Evolutionary conservation across 106 monocot species (phyloP).

Genomic region (Allium sativum): DNA sequence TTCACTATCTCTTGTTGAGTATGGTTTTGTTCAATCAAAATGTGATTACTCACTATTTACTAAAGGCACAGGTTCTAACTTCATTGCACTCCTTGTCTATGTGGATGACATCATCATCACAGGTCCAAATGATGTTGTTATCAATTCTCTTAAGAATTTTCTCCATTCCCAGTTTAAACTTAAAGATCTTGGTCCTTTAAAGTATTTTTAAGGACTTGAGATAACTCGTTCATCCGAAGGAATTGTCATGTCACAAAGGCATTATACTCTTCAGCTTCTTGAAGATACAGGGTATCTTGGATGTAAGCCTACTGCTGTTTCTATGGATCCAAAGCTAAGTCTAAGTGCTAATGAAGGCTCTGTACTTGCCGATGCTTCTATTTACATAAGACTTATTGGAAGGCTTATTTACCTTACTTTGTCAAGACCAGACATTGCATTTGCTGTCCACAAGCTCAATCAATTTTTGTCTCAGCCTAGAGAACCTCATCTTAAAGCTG

Average conservation of each 20-base stretch:
- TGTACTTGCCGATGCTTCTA: neutral
- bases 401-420: neutral
- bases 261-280: neutral
- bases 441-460: neutral
- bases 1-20: neutral
- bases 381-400: neutral
- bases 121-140: neutral
- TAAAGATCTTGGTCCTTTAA: neutral
- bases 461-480: no score
- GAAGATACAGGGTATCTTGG: no score
- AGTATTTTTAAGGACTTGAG: neutral
- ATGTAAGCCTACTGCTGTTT: neutral
- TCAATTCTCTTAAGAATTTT: neutral
- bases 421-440: neutral
- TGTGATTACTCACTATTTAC: neutral
- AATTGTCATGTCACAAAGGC: neutral
- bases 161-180: neutral
- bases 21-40: neutral
- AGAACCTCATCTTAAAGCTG: no score
- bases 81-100: neutral
- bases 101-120: neutral
- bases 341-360: neutral
- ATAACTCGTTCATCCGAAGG: no score
- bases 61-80: no score
- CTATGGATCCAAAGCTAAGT: neutral